These are phyloP conservation scores for Mucor saturninus DNA, from an alignment of 371 early-diverging fungal genomes.

Conservation along the genomic window DNA sequence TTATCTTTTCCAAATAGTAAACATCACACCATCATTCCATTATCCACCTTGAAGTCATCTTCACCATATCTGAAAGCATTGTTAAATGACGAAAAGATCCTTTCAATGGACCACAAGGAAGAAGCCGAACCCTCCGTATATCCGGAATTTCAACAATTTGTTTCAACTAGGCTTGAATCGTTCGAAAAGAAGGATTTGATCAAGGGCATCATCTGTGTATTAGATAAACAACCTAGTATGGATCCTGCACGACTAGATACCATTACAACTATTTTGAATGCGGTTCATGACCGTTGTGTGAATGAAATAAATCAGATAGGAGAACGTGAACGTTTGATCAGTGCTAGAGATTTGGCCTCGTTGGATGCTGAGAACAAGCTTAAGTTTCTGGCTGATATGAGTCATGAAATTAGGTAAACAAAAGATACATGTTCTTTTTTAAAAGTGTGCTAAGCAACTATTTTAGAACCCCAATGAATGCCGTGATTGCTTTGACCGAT, in stretches of 20 bases:
- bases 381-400: slow-evolving; percentile 66
- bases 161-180: slow-evolving; percentile 19
- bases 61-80: slow-evolving; percentile 29
- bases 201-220: slow-evolving; percentile 24
- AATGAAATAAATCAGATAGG: slow-evolving; percentile 53
- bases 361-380: slow-evolving; percentile 64
- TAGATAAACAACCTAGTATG: slow-evolving; percentile 6
- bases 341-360: slow-evolving; percentile 55
- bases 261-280: slow-evolving; percentile 29
- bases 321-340: slow-evolving; percentile 48
- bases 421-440: neutral
- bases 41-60: slow-evolving; percentile 9
- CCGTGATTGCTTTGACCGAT: slow-evolving; percentile 65
- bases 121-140: slow-evolving; percentile 15
- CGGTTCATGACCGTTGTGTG: slow-evolving; percentile 42
- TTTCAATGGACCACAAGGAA: slow-evolving; percentile 1
- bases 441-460: neutral
- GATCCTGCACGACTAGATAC: slow-evolving; percentile 1
- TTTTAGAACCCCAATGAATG: slow-evolving; percentile 63
- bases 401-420: slow-evolving; percentile 51
- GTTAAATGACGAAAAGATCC: slow-evolving; percentile 2
- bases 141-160: slow-evolving; percentile 22
- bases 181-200: slow-evolving; percentile 8
- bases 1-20: neutral
- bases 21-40: slow-evolving; percentile 20